Base-by-base conservation (phyloP, 2,329 filamentous ascomycete genomes). In the Ceratocystis variospora region DNA sequence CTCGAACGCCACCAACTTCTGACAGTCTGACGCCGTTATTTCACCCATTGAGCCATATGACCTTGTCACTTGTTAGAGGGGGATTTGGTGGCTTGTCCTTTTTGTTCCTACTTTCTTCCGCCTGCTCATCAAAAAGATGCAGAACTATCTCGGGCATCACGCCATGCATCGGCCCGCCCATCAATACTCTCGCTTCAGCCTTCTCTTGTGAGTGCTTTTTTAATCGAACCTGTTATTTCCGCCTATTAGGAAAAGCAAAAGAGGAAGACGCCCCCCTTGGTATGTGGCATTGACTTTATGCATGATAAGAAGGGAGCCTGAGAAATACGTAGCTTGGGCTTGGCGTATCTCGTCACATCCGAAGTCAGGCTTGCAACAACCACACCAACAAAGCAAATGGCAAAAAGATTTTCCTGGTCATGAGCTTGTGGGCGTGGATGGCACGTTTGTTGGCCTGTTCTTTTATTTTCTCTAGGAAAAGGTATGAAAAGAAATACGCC, bases 91-190 rank as follows among this genome's bases (percentile, higher is more conserved):
- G 25, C 25, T n/a, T 33, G 53, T 2, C 12, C 53, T 17, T 50
- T n/a, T n/a, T 31, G 53, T 57, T 17, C 5, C 53, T 28, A 22
- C 3, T 33, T 17, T 28, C 25, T 33, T 33, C 28, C 12, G 22
- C 53, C 2, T 22, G 28, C 53, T 53, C 48, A 50, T 50, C 19
- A 22, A 50, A 57, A 57, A 28, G 53, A 33, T 33, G 7, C 33
- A 37, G 33, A n/a, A 57, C 53, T 33, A 33, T 57, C 28, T 57
- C 53, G 25, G 53, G 53, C 25, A 33, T 33, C 28, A 33, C 53
- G 53, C 53, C 53, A 57, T 57, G 53, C 53, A 57, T 57, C 53
- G 25, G 53, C 53, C 53, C 53, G 53, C 53, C 53, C 53, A 57
- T 57, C 53, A 57, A 19, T 7, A 57, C 25, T n/a, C 53, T 57